Base-by-base conservation (phyloP, 805 yeast species). In the Yarrowia sp. region DNA sequence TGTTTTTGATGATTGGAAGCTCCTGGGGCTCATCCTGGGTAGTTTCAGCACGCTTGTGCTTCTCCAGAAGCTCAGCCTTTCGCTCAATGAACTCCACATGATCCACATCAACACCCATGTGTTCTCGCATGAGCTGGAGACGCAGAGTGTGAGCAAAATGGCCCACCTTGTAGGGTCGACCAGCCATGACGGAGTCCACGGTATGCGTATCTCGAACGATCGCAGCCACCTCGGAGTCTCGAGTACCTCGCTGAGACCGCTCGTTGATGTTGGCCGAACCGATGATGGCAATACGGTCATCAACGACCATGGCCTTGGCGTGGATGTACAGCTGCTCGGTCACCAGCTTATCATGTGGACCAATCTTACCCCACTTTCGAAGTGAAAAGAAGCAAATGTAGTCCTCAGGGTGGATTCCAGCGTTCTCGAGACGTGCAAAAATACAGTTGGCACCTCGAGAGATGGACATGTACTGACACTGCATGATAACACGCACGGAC, bases 241-340 rank as follows among this genome's bases (percentile, higher is more conserved):
- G 84, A 20, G 83, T 82, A 15, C 99, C 99, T 72, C 95, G 83
- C 92, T 93, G 93, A 0, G 98, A 94, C 73, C 99, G 84, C 76
- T 95, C 99, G 75, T 95, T 95, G 70, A 95, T 91, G 74, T 95
- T 95, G 0, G 99, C 99, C 74, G 97, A 91, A 1, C 99, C 99
- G 74, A 95, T 93, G 52, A 95, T 89, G 5, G 97, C 98, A 55
- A 88, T 85, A 60, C 97, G 83, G 74, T 95, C 99, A 79, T 95
- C 99, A 12, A 89, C 97, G 73, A 95, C 84, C 87, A 95, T 84
- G 9, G 89, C 85, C 76, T 95, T 95, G 0, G 97, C 97, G 77
- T 95, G 99, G 42, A 95, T 89, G 75, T 95, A 95, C 52, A 95
- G 82, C 75, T 93, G 97, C 73, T 95, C 99, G 1, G 97, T 91